Conservation (phyloP, 257 asterid species). For the Nicotiana attenuata region DNA sequence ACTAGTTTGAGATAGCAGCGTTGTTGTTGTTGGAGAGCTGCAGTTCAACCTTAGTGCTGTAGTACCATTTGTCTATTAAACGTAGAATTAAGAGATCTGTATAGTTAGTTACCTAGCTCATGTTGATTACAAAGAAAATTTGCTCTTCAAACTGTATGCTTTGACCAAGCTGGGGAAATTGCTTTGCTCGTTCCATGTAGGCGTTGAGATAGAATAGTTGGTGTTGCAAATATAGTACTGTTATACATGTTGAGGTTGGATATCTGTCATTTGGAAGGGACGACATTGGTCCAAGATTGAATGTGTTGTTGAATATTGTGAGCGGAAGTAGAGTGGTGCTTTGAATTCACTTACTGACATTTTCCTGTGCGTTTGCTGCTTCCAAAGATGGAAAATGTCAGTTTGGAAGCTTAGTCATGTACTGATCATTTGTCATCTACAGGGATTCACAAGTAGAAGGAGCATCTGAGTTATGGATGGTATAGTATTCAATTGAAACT, state of each 20-base stretch:
- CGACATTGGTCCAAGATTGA: neutral
- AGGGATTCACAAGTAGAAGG: neutral
- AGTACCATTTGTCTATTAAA: neutral
- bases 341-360: neutral
- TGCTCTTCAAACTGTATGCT: neutral
- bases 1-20: neutral
- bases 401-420: neutral
- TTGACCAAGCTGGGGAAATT: neutral
- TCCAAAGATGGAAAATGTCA: neutral
- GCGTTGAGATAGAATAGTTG: neutral
- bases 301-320: neutral
- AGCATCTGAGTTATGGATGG: neutral
- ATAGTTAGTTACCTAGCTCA: neutral
- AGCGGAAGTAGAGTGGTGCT: neutral
- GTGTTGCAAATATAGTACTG: neutral
- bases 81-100: neutral
- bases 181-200: neutral
- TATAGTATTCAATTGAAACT: neutral
- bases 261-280: neutral
- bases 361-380: neutral
- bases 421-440: neutral
- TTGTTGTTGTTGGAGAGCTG: neutral
- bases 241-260: neutral
- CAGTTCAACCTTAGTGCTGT: neutral
- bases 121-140: neutral